phyloP scores from a whole-genome alignment of 805 yeast species.

The Saturnispora kantuleensis region DNA sequence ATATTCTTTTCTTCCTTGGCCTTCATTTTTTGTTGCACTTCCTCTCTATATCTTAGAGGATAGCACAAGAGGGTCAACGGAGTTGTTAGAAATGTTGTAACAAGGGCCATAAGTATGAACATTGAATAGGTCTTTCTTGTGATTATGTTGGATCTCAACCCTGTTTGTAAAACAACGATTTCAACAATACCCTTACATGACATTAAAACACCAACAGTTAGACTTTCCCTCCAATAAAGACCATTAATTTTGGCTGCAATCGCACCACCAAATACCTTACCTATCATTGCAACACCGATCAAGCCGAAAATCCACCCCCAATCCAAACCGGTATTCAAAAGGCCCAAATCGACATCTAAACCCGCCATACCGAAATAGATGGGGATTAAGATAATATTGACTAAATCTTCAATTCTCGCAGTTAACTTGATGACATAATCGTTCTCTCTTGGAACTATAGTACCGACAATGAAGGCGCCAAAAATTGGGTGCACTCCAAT shows the following conservation, averaged over 20 bases:
- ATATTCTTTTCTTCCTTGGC: constrained; percentile 12
- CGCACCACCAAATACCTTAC: constrained; percentile 60
- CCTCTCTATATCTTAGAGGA: constrained; percentile 51
- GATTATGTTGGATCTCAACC: constrained; percentile 62
- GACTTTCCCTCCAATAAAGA: constrained; percentile 61
- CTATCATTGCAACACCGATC: constrained; percentile 54
- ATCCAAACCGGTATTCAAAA: constrained; percentile 52
- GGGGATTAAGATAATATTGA: constrained; percentile 62
- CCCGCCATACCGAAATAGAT: constrained; percentile 77
- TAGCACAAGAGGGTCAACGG: constrained; percentile 57
- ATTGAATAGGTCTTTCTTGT: constrained; percentile 58
- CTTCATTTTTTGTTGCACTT: constrained; percentile 28
- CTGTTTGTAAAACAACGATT: constrained; percentile 67
- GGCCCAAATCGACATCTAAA: constrained; percentile 55
- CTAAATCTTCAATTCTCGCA: constrained; percentile 69
- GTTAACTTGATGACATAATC: constrained; percentile 62
- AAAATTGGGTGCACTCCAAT: constrained; percentile 82
- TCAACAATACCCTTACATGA: constrained; percentile 86
- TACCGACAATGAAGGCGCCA: constrained; percentile 74
- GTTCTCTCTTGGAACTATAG: constrained; percentile 66
- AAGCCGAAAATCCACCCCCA: constrained; percentile 74
- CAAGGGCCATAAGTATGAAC: constrained; percentile 76
- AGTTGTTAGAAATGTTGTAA: constrained; percentile 70
- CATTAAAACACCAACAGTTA: constrained; percentile 73
- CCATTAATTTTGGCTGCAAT: constrained; percentile 54